A percentile compares a stretch with the other conserved stretches of the same genome.
Evolutionary conservation across 2,329 filamentous ascomycete species (phyloP).

Genomic region (Paecilomyces sp.): DNA sequence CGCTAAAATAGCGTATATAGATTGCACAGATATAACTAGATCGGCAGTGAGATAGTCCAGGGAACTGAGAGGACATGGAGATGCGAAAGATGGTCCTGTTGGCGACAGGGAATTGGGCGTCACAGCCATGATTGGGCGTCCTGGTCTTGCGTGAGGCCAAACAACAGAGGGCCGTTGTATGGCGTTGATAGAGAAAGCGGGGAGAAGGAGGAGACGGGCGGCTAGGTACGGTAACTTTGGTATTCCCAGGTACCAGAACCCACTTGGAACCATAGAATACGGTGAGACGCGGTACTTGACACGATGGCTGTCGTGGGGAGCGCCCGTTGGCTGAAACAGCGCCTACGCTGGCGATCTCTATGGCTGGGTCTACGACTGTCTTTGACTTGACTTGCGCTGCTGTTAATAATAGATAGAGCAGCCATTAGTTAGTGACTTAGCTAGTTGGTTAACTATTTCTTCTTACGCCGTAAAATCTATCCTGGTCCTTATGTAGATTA

Average conservation of each 20-base stretch:
- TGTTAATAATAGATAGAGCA: neutral
- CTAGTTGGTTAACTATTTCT: too few relatives aligned
- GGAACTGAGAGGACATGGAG: neutral
- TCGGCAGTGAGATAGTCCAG: neutral
- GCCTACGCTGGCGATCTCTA: neutral
- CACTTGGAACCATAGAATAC: neutral
- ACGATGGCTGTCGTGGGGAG: neutral
- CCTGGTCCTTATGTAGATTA: neutral
- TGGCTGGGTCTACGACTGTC: neutral
- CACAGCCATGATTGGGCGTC: neutral
- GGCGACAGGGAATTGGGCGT: neutral
- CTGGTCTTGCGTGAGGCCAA: neutral
- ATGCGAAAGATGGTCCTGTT: constrained; percentile 1
- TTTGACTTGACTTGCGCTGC: neutral
- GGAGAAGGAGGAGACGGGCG: constrained; percentile 2
- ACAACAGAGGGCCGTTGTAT: neutral
- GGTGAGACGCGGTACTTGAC: neutral
- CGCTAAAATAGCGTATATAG: constrained; percentile 1
- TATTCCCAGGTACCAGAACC: neutral
- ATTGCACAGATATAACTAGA: neutral
- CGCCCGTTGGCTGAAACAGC: neutral
- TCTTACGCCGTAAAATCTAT: neutral
- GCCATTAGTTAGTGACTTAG: neutral
- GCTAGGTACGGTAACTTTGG: neutral
- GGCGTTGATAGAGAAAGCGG: neutral